Evolutionary conservation across 352 stramenopile genomes (phyloP).

Genomic region (Globisporangium lucens): DNA sequence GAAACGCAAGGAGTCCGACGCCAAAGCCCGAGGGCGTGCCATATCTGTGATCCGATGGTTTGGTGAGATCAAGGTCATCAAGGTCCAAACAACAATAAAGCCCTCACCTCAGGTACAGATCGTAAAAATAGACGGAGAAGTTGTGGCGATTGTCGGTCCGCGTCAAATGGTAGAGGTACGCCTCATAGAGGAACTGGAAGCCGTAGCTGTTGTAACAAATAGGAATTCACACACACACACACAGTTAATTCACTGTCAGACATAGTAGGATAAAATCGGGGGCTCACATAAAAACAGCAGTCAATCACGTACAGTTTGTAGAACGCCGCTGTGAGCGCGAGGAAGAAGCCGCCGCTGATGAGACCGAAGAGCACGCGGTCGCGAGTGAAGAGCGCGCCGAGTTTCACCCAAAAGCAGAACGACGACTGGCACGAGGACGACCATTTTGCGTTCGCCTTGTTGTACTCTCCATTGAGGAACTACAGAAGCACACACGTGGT

Average conservation of each 20-base stretch:
- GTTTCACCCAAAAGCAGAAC: slow-evolving; percentile 48
- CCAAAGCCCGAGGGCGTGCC: slow-evolving; percentile 72
- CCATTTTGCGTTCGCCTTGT: slow-evolving; percentile 43
- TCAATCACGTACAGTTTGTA: slow-evolving; percentile 72
- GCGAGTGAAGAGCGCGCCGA: slow-evolving; percentile 52
- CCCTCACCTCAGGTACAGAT: slow-evolving; percentile 93
- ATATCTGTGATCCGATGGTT: slow-evolving; percentile 40
- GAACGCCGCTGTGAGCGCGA: slow-evolving; percentile 76
- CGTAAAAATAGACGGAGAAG: slow-evolving; percentile 99
- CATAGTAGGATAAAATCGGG: background rate
- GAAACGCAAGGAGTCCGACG: slow-evolving; percentile 77
- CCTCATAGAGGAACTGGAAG: slow-evolving; percentile 93
- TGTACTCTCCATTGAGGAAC: slow-evolving; percentile 74
- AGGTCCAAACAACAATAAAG: background rate
- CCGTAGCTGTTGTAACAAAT: slow-evolving; percentile 63
- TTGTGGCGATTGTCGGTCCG: slow-evolving; percentile 99
- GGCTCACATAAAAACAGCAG: background rate
- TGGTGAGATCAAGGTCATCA: background rate
- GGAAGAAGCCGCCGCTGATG: slow-evolving; percentile 85
- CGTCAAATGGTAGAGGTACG: slow-evolving; percentile 98
- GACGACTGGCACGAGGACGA: slow-evolving; percentile 44
- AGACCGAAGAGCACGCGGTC: slow-evolving; percentile 88
- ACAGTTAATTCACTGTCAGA: background rate
- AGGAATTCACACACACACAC: background rate
- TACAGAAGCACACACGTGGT: slow-evolving; percentile 12